Evolutionary conservation across 331 rosid species (phyloP).

Genomic region (Arachis monticola): DNA sequence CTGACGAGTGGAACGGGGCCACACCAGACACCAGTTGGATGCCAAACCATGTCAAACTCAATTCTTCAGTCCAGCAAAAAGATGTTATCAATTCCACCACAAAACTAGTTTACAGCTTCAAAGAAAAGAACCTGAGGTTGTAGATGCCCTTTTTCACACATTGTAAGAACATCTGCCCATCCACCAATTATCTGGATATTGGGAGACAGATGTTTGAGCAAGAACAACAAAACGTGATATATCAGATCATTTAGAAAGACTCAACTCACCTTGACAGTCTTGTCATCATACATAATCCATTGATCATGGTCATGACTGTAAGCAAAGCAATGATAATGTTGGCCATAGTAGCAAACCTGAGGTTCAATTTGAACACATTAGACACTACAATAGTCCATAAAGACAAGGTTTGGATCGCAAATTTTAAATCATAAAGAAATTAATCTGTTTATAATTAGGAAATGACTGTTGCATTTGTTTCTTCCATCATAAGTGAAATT

Average conservation of each 20-base stretch:
- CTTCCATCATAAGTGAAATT: conserved; percentile 18
- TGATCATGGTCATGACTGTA: conserved; percentile 72
- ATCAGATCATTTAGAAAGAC: conserved; percentile 3
- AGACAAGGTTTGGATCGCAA: not conserved
- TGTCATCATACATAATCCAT: conserved; percentile 97
- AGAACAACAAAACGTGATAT: conserved; percentile 32
- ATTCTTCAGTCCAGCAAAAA: conserved; percentile 48
- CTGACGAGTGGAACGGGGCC: conserved; percentile 35
- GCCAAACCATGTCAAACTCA: conserved; percentile 45
- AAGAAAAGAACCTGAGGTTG: conserved; percentile 99
- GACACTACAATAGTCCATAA: conserved; percentile 25
- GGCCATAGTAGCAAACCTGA: conserved; percentile 99
- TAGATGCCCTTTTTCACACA: conserved; percentile 93
- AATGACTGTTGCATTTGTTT: conserved; percentile 6
- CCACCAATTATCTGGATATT: conserved; percentile 80
- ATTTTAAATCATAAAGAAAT: not conserved
- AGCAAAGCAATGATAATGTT: conserved; percentile 98
- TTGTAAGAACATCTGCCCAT: conserved; percentile 80
- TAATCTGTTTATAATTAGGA: not conserved
- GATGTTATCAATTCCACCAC: conserved; percentile 45
- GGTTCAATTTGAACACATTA: conserved; percentile 30
- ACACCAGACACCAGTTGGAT: conserved; percentile 41
- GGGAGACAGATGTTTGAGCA: conserved; percentile 30
- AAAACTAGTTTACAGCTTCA: conserved; percentile 81
- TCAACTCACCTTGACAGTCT: conserved; percentile 82